Conservation (phyloP, 202 grass and related monocot species). For the Schoenoplectus tabernaemontani region DNA sequence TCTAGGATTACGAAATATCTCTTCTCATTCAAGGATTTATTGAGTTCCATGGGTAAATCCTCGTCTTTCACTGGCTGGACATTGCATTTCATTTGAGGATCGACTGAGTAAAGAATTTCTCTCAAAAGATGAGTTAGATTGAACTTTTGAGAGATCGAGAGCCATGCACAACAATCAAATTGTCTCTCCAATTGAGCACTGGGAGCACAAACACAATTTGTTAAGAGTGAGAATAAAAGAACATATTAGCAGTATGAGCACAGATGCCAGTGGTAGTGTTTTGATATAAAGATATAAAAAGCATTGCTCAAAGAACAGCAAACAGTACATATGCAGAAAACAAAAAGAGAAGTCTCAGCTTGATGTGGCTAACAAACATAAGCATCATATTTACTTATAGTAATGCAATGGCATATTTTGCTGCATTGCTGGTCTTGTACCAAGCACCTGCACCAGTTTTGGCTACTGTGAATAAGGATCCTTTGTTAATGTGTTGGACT, state of each 20-base stretch:
- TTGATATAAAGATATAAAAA: too few relatives aligned
- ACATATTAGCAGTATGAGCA: background rate
- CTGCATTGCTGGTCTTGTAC: too few relatives aligned
- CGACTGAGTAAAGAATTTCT: background rate
- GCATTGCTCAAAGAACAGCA: background rate
- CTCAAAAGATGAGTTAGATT: background rate
- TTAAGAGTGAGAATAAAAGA: background rate
- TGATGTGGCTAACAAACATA: too few relatives aligned
- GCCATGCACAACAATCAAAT: background rate
- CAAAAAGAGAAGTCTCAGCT: too few relatives aligned
- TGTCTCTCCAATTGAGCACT: background rate
- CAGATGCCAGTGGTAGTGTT: background rate
- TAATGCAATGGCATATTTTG: too few relatives aligned
- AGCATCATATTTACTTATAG: too few relatives aligned
- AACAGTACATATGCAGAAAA: too few relatives aligned
- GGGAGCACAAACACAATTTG: background rate
- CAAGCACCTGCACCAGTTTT: too few relatives aligned
- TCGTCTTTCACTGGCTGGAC: background rate
- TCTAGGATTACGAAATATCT: constrained; percentile 26
- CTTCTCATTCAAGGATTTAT: background rate
- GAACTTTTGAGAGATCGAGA: constrained; percentile 15
- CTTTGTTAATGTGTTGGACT: too few relatives aligned
- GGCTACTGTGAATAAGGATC: too few relatives aligned
- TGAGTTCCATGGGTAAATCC: background rate
- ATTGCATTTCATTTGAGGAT: background rate